Evolutionary conservation across 192 early-diverging fungal genomes (phyloP).

Genomic region (Podila clonocystis): DNA sequence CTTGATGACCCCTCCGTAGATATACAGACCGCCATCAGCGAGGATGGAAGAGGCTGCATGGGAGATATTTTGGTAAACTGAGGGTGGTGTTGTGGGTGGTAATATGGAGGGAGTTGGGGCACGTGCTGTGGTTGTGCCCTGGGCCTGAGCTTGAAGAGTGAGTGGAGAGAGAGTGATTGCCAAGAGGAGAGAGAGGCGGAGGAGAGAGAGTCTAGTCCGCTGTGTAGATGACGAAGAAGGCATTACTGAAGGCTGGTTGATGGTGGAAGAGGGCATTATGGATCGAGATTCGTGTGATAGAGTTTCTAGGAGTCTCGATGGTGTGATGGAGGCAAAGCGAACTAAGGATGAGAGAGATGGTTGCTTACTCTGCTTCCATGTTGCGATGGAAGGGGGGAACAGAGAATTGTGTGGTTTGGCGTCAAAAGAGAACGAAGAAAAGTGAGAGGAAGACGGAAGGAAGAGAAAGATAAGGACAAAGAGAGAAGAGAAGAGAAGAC

Average conservation of each 20-base stretch:
- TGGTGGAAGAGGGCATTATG: too few relatives aligned
- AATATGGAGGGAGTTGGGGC: neutral
- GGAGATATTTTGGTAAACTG: conserved; percentile 8
- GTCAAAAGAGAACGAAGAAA: neutral
- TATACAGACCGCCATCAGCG: conserved; percentile 27
- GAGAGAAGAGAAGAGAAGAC: too few relatives aligned
- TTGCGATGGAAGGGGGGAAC: neutral
- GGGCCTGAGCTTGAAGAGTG: neutral
- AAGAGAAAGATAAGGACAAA: neutral
- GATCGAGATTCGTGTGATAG: too few relatives aligned
- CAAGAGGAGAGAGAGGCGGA: neutral
- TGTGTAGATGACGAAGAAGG: neutral
- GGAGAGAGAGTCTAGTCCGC: neutral
- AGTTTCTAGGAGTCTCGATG: too few relatives aligned
- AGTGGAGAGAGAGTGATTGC: neutral
- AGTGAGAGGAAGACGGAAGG: neutral
- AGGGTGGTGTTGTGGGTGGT: neutral
- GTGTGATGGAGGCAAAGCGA: too few relatives aligned
- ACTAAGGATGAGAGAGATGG: too few relatives aligned
- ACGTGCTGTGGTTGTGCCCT: neutral
- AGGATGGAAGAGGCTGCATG: conserved; percentile 33
- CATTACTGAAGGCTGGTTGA: too few relatives aligned
- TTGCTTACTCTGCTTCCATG: too few relatives aligned
- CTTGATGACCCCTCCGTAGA: conserved; percentile 32
- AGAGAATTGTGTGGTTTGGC: too few relatives aligned